A percentile compares a stretch with the other conserved stretches of the same genome.
These are phyloP conservation scores for Haplosporangium gracile DNA, from an alignment of 192 early-diverging fungal genomes.

Conservation along the genomic window DNA sequence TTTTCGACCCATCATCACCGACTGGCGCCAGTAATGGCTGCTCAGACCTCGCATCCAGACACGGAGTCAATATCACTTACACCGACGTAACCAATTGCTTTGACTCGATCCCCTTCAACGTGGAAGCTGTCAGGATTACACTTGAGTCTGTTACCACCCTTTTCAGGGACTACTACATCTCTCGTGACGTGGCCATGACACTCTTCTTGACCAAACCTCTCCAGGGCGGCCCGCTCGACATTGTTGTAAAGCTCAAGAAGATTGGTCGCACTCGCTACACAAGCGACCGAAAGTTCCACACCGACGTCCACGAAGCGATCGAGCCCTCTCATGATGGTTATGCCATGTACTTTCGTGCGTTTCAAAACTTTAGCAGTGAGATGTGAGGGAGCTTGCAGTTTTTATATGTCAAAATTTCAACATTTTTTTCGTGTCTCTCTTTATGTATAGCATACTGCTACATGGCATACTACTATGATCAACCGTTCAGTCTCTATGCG, in stretches of 20 bases:
- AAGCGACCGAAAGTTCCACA: conserved; percentile 26
- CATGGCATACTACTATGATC: conserved; percentile 1
- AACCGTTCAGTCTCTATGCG: conserved; percentile 26
- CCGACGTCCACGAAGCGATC: background rate
- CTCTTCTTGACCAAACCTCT: conserved; percentile 14
- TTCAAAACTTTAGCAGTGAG: background rate
- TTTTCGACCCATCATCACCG: too few relatives aligned
- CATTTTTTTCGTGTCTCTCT: too few relatives aligned
- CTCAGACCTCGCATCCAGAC: conserved; percentile 7
- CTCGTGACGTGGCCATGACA: conserved; percentile 18
- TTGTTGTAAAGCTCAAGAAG: background rate
- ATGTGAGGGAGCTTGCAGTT: background rate
- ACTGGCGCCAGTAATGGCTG: background rate
- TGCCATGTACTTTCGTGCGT: conserved; percentile 22
- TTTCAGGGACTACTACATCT: conserved; percentile 29
- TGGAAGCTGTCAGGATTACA: background rate
- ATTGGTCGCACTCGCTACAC: conserved; percentile 6
- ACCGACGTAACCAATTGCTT: conserved; percentile 11
- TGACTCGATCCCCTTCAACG: conserved; percentile 17
- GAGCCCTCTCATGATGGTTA: conserved; percentile 25
- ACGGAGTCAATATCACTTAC: background rate
- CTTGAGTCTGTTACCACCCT: conserved; percentile 10
- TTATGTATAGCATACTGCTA: conserved; percentile 23
- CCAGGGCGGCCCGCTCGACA: conserved; percentile 17
- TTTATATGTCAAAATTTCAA: too few relatives aligned